Percentiles rank a stretch among this genome's conserved stretches.
Conservation (phyloP, 2,329 filamentous ascomycete genomes). For the Colletotrichum destructivum region DNA sequence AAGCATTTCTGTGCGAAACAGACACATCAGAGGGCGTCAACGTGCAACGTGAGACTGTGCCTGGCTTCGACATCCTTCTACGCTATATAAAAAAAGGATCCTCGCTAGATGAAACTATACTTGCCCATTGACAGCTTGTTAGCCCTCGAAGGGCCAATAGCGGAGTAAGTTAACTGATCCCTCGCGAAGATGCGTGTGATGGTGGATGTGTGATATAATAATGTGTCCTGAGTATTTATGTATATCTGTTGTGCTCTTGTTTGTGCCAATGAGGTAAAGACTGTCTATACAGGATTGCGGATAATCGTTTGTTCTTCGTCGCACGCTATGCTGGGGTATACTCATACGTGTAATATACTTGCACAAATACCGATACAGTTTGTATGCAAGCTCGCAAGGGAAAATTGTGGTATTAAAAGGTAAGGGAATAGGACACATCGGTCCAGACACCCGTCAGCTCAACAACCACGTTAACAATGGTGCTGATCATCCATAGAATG, state of each 20-base stretch:
- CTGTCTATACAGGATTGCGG: conserved; percentile 17
- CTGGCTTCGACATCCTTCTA: neutral
- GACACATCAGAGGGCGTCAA: conserved; percentile 26
- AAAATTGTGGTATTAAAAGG: conserved; percentile 9
- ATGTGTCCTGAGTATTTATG: conserved; percentile 20
- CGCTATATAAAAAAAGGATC: neutral
- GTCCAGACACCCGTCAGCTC: conserved; percentile 76
- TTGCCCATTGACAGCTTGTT: neutral
- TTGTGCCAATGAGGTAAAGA: conserved; percentile 22
- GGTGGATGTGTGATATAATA: conserved; percentile 7
- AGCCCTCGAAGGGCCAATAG: neutral
- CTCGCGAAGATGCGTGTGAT: neutral
- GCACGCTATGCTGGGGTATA: conserved; percentile 36
- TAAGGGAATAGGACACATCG: conserved; percentile 50
- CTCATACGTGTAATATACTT: conserved; percentile 25
- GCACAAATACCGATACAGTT: conserved; percentile 20
- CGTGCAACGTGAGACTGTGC: conserved; percentile 31
- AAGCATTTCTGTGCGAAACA: conserved; percentile 7
- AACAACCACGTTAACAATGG: conserved; percentile 83
- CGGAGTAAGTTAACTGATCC: conserved; percentile 12
- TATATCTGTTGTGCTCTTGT: neutral
- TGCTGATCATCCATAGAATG: conserved; percentile 84
- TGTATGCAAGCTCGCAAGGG: conserved; percentile 14
- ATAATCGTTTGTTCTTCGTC: conserved; percentile 21
- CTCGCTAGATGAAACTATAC: conserved; percentile 18